Conservation (phyloP, 805 yeast species). For the Candida piceae region DNA sequence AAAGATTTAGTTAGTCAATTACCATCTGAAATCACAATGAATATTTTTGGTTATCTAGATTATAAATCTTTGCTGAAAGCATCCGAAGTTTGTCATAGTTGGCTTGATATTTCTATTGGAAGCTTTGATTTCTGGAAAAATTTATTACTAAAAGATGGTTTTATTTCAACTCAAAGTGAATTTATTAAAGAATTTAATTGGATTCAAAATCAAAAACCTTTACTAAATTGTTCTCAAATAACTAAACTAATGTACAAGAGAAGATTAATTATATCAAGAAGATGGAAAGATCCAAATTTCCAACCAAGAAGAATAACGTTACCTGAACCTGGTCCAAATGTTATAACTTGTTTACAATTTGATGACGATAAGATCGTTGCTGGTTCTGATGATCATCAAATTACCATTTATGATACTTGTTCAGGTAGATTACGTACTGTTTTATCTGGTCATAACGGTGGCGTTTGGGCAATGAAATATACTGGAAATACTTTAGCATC, state of each 20-base stretch:
- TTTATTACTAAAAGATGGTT: constrained; percentile 56
- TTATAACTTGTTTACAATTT: constrained; percentile 93
- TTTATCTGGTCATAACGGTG: constrained; percentile 89
- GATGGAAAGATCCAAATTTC: constrained; percentile 78
- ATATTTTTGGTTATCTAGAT: constrained; percentile 63
- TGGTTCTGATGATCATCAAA: constrained; percentile 83
- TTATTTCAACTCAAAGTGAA: constrained; percentile 41
- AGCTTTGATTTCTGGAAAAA: constrained; percentile 67
- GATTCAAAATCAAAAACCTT: constrained; percentile 8
- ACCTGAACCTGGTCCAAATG: constrained; percentile 66
- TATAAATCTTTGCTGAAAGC: constrained; percentile 54
- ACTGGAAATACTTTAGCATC: constrained; percentile 78
- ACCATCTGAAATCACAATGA: constrained; percentile 70
- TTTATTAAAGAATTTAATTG: constrained; percentile 32
- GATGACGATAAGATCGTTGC: constrained; percentile 88
- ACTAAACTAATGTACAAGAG: constrained; percentile 48
- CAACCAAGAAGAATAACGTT: constrained; percentile 64
- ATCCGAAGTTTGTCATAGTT: constrained; percentile 58
- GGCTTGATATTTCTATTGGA: constrained; percentile 63
- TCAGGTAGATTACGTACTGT: constrained; percentile 62
- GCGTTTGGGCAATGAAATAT: constrained; percentile 97
- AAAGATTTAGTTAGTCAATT: constrained; percentile 67
- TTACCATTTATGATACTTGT: constrained; percentile 73
- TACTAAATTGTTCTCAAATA: constrained; percentile 10
- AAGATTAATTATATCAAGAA: constrained; percentile 47